Conservation (phyloP, 1,139 yeast genomes). For the Kodamaea arcana region DNA sequence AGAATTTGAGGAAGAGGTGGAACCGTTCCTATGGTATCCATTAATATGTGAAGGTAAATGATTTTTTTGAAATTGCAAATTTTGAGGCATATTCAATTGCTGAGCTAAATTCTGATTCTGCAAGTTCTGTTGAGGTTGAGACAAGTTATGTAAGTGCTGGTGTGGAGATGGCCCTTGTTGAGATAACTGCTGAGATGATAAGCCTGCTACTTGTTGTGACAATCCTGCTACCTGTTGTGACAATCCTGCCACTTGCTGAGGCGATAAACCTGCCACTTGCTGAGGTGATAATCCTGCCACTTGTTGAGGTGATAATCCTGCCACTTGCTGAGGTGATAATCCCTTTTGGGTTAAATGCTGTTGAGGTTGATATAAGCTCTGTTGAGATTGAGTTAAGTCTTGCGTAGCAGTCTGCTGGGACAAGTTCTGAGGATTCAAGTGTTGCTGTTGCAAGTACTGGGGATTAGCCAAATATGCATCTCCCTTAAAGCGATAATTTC, state of each 20-base stretch:
- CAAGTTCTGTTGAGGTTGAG: conserved; percentile 5
- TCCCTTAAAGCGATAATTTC: neutral
- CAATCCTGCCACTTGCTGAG: too few relatives aligned
- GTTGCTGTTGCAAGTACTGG: neutral
- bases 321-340: too few relatives aligned
- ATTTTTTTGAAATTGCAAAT: neutral
- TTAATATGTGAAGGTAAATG: neutral
- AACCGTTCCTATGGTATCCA: neutral
- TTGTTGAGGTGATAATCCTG: too few relatives aligned
- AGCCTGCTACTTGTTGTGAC: too few relatives aligned
- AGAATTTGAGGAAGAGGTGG: neutral
- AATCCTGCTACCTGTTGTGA: too few relatives aligned
- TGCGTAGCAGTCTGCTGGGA: too few relatives aligned
- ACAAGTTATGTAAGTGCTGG: conserved; percentile 6
- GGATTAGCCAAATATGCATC: neutral
- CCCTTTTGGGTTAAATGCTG: too few relatives aligned
- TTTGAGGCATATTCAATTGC: neutral
- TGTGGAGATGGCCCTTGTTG: too few relatives aligned
- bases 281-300: too few relatives aligned
- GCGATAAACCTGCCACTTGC: too few relatives aligned
- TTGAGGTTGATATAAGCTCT: neutral
- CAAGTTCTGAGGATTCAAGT: too few relatives aligned
- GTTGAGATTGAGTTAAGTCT: neutral
- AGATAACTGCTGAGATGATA: too few relatives aligned
- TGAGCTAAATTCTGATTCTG: neutral